Conservation (phyloP, 2,329 filamentous ascomycete species). For the Alternaria angustiovoidea region DNA sequence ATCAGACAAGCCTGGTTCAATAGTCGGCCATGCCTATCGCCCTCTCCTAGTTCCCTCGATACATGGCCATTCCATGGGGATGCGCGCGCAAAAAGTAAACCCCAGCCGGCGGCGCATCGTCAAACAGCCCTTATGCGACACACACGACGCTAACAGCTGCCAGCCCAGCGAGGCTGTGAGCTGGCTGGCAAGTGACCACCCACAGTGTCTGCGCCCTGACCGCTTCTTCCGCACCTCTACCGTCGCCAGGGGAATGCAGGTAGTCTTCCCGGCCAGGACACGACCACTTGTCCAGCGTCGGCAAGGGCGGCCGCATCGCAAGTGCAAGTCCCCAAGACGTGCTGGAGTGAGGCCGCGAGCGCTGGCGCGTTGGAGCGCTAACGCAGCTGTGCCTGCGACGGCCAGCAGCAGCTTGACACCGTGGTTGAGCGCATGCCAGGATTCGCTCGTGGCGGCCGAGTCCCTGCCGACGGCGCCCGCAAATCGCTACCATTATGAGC, state of each 20-base stretch:
- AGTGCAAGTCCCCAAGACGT: slow-evolving; percentile 12
- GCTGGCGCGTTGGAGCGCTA: slow-evolving; percentile 16
- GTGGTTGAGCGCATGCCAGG: slow-evolving; percentile 15
- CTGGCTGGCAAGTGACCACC: slow-evolving; percentile 33
- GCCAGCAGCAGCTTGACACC: slow-evolving; percentile 17
- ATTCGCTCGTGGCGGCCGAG: slow-evolving; percentile 21
- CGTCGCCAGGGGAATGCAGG: slow-evolving; percentile 36
- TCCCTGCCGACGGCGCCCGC: slow-evolving; percentile 28
- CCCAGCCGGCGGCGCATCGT: slow-evolving; percentile 27
- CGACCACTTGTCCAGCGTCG: slow-evolving; percentile 20
- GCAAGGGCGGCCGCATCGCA: slow-evolving; percentile 30
- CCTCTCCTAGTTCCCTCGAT: not conserved
- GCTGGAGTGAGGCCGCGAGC: slow-evolving; percentile 1
- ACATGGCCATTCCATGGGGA: not conserved
- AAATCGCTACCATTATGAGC: slow-evolving; percentile 28
- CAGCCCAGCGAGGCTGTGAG: slow-evolving; percentile 35
- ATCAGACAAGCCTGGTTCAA: slow-evolving; percentile 1
- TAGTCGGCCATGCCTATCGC: not conserved
- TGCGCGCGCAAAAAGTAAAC: slow-evolving; percentile 7
- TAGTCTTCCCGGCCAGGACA: not conserved
- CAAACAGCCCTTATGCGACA: slow-evolving; percentile 38
- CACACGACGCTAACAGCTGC: slow-evolving; percentile 31
- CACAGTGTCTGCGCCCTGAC: slow-evolving; percentile 29
- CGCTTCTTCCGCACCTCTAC: slow-evolving; percentile 33
- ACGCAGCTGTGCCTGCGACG: slow-evolving; percentile 16